Evolutionary conservation across 495 filamentous ascomycete species (phyloP).

Genomic region (Pseudomonodictys pantanalensis): DNA sequence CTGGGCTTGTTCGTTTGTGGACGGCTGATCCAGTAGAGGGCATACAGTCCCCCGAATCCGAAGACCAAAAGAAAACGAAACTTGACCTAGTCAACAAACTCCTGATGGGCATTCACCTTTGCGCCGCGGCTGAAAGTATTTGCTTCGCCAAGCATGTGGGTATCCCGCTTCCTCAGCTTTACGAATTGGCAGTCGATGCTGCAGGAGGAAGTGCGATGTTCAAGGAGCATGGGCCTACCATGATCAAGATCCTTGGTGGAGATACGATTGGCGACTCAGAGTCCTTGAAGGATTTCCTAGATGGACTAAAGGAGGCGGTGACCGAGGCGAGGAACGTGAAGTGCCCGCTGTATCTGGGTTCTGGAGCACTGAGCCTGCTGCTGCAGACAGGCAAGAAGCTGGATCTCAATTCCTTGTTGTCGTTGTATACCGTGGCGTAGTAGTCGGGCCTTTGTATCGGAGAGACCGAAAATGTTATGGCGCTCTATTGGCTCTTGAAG

Average conservation of each 20-base stretch:
- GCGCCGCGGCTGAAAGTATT: constrained; percentile 63
- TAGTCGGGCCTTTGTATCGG: no score
- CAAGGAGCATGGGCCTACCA: constrained; percentile 54
- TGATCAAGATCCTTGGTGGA: constrained; percentile 41
- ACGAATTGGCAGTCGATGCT: constrained; percentile 64
- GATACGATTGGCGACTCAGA: constrained; percentile 5
- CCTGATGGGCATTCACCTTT: constrained; percentile 63
- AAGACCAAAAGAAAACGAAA: constrained; percentile 38
- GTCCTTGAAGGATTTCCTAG: background rate
- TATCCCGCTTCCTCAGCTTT: constrained; percentile 64
- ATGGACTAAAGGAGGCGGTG: constrained; percentile 15
- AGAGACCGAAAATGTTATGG: no score
- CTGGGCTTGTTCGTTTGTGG: constrained; percentile 65
- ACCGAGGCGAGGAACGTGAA: constrained; percentile 27
- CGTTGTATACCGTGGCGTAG: no score
- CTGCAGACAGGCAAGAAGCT: background rate
- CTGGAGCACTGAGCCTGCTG: constrained; percentile 12
- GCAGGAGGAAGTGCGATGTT: constrained; percentile 66
- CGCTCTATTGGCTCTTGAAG: no score
- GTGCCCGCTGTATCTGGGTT: constrained; percentile 29
- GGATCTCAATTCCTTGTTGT: background rate
- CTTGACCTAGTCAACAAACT: constrained; percentile 57
- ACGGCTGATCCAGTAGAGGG: constrained; percentile 45
- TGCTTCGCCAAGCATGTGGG: constrained; percentile 61
- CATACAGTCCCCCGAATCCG: constrained; percentile 36